Conservation (phyloP, 139 green algal species). For the Mesotaenium endlicherianum region DNA sequence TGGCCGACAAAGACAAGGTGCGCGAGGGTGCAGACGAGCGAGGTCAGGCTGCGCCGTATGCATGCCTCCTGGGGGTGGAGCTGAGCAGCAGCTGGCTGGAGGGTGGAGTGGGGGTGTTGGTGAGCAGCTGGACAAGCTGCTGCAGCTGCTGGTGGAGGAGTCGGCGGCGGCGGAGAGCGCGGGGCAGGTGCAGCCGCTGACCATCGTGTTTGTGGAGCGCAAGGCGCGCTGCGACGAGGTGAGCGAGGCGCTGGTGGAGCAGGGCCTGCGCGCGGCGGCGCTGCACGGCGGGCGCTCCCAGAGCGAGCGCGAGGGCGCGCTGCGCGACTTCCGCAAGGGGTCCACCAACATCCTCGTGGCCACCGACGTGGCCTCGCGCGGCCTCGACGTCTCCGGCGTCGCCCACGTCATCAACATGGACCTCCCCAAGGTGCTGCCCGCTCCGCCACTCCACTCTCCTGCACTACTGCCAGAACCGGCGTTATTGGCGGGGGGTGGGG, state of each 20-base stretch:
- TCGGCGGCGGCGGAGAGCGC: slow-evolving; percentile 43
- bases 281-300: slow-evolving; percentile 78
- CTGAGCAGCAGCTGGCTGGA: neutral
- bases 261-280: slow-evolving; percentile 66
- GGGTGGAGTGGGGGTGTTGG: neutral
- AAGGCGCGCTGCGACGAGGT: slow-evolving; percentile 75
- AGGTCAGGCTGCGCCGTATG: no score
- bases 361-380: slow-evolving; percentile 65
- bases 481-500: no score
- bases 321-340: slow-evolving; percentile 70
- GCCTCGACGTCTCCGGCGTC: slow-evolving; percentile 62
- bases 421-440: slow-evolving; percentile 66
- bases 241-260: slow-evolving; percentile 63
- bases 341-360: slow-evolving; percentile 59
- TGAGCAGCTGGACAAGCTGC: slow-evolving; percentile 59
- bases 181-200: slow-evolving; percentile 68
- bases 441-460: no score
- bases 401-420: slow-evolving; percentile 85
- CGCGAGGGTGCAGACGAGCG: neutral
- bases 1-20: slow-evolving; percentile 65
- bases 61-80: no score
- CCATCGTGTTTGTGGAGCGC: slow-evolving; percentile 85
- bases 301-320: slow-evolving; percentile 69
- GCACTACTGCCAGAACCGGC: no score
- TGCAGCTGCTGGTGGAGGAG: slow-evolving; percentile 66